A percentile compares a stretch with the other conserved stretches of the same genome.
Evolutionary conservation across 257 asterid species (phyloP).

Genomic region (Voacanga thouarsii): DNA sequence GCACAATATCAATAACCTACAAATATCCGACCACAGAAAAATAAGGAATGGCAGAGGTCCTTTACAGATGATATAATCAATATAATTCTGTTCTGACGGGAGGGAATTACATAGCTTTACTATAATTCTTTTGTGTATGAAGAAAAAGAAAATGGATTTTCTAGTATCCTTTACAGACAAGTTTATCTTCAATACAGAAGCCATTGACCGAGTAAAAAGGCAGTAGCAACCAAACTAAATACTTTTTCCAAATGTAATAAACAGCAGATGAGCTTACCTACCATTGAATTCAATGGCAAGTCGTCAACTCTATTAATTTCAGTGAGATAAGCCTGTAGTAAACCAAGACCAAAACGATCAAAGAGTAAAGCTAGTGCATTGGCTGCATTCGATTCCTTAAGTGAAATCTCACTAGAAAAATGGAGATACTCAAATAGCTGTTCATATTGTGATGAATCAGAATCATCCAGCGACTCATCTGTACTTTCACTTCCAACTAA

Average conservation of each 20-base stretch:
- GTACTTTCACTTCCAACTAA: slow-evolving; percentile 61
- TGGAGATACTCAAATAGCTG: slow-evolving; percentile 70
- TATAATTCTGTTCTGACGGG: neutral
- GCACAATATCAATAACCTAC: slow-evolving; percentile 67
- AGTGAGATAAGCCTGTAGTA: slow-evolving; percentile 58
- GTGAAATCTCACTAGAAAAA: slow-evolving; percentile 45
- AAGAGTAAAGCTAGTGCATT: slow-evolving; percentile 62
- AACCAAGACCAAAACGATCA: slow-evolving; percentile 62
- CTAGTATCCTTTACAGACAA: neutral
- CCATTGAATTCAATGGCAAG: slow-evolving; percentile 82
- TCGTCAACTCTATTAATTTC: slow-evolving; percentile 53
- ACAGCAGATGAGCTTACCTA: slow-evolving; percentile 59
- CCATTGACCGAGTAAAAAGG: neutral
- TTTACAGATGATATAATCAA: neutral
- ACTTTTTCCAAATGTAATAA: slow-evolving; percentile 1
- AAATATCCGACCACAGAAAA: slow-evolving; percentile 25
- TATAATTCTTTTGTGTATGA: neutral
- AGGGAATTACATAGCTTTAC: neutral
- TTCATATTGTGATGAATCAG: slow-evolving; percentile 75
- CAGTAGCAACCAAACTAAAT: neutral
- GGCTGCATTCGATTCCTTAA: slow-evolving; percentile 62
- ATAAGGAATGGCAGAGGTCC: neutral
- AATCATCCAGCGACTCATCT: slow-evolving; percentile 70
- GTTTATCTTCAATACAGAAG: neutral
- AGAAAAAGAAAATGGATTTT: neutral